These are phyloP conservation scores for Xylaria sp. DNA, from an alignment of 2,329 filamentous ascomycete species.

Conservation along the genomic window DNA sequence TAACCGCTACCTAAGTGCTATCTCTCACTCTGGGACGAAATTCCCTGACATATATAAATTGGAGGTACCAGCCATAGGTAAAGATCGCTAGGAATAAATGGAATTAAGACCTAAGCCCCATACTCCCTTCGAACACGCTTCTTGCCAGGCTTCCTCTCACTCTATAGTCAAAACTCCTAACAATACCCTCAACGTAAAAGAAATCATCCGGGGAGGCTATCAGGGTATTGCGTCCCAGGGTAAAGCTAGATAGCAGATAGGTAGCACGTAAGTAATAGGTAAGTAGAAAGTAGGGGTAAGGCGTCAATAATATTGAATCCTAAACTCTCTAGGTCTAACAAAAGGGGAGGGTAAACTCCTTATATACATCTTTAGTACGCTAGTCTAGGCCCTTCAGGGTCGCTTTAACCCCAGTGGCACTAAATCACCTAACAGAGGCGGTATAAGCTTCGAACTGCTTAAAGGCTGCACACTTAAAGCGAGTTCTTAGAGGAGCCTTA, in stretches of 20 bases:
- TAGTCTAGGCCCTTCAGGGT: no score
- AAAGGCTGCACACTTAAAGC: constrained; percentile 16
- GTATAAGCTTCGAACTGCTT: constrained; percentile 8
- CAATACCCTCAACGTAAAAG: constrained; percentile 10
- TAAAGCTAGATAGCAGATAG: no score
- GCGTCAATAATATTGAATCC: no score
- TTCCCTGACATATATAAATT: constrained; percentile 17
- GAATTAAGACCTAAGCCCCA: constrained; percentile 16
- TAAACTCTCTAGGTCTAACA: no score
- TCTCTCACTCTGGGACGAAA: constrained; percentile 18
- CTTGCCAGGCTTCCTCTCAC: constrained; percentile 9
- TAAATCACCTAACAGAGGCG: no score
- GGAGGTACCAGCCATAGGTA: constrained; percentile 15
- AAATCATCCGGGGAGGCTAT: constrained; percentile 5
- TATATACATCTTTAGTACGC: no score
- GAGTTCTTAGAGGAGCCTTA: constrained; percentile 13
- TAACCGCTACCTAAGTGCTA: constrained; percentile 16
- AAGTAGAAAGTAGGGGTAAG: no score
- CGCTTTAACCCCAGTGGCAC: no score
- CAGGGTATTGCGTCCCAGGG: no score
- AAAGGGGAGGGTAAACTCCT: no score
- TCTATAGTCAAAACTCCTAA: constrained; percentile 7
- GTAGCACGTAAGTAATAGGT: no score
- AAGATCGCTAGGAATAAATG: constrained; percentile 16
- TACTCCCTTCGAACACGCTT: constrained; percentile 12